These are phyloP conservation scores for Dothideomycetes sp. DNA, from an alignment of 2,329 filamentous ascomycete genomes.

Conservation along the genomic window DNA sequence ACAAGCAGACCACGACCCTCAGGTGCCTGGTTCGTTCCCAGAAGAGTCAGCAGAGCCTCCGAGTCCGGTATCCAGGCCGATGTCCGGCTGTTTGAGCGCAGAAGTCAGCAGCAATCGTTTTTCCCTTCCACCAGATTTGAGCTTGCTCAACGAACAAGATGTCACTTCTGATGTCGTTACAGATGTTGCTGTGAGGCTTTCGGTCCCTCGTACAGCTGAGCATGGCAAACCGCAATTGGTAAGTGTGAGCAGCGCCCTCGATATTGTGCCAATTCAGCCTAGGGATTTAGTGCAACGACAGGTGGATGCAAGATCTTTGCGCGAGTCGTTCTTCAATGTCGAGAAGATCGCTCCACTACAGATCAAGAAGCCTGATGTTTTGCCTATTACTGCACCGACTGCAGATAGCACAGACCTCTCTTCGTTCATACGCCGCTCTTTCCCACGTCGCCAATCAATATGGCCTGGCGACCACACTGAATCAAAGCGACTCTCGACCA, in stretches of 20 bases:
- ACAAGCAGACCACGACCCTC: slow-evolving; percentile 9
- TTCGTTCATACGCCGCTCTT: slow-evolving; percentile 12
- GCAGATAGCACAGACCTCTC: slow-evolving; percentile 9
- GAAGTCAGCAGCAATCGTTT: slow-evolving; percentile 16
- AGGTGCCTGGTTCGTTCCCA: neutral
- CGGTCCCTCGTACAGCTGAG: slow-evolving; percentile 24
- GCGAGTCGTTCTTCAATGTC: slow-evolving; percentile 7
- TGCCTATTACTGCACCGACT: neutral
- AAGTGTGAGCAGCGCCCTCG: slow-evolving; percentile 13
- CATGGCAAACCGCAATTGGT: slow-evolving; percentile 23
- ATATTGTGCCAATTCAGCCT: neutral
- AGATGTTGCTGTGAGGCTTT: slow-evolving; percentile 26
- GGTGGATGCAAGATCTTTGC: slow-evolving; percentile 2
- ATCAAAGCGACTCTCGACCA: slow-evolving; percentile 9
- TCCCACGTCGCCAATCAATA: slow-evolving; percentile 11
- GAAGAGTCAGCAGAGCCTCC: neutral
- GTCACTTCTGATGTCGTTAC: slow-evolving; percentile 22
- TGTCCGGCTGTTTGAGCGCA: neutral
- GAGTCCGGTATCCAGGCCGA: slow-evolving; percentile 2
- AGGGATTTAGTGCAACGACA: neutral
- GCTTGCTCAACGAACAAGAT: slow-evolving; percentile 18
- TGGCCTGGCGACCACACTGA: slow-evolving; percentile 6
- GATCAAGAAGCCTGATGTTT: slow-evolving; percentile 17
- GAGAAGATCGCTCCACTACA: slow-evolving; percentile 23
- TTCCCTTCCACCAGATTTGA: slow-evolving; percentile 21